Evolutionary conservation across 805 yeast species (phyloP).

Genomic region (Lipomyces yamadae): DNA sequence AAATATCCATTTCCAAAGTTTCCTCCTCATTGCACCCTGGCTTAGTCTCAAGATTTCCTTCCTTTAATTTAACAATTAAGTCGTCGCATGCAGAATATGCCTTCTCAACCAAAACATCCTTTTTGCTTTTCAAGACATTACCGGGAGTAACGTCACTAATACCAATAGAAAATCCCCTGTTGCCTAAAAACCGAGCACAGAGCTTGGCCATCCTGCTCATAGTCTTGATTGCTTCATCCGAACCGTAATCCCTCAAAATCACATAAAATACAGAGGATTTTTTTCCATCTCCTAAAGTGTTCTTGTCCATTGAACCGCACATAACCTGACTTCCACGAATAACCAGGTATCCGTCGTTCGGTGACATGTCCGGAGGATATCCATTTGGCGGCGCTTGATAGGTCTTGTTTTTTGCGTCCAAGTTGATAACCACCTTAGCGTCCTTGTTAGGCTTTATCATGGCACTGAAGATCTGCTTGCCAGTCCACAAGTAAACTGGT

Average conservation of each 20-base stretch:
- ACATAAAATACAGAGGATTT: constrained; percentile 96
- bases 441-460: constrained; percentile 79
- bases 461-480: constrained; percentile 90
- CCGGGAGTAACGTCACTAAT: constrained; percentile 97
- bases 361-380: constrained; percentile 91
- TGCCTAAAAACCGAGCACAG: constrained; percentile 93
- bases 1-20: constrained; percentile 95
- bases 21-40: constrained; percentile 99
- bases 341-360: constrained; percentile 92
- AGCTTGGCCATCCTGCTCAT: constrained; percentile 99
- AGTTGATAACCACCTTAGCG: constrained; percentile 81
- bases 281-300: constrained; percentile 96
- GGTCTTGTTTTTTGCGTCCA: constrained; percentile 94
- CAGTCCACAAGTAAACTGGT: constrained; percentile 93
- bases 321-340: constrained; percentile 87
- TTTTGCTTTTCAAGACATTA: constrained; percentile 67
- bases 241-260: constrained; percentile 93
- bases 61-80: constrained; percentile 73
- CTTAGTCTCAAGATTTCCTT: constrained; percentile 93
- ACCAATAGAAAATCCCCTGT: constrained; percentile 96
- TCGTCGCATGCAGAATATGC: constrained; percentile 93
- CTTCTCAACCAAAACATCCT: constrained; percentile 85
- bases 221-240: constrained; percentile 91
- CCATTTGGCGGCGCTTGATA: constrained; percentile 74
- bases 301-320: constrained; percentile 96